Conservation (phyloP, 2,329 filamentous ascomycete species). For the Curvularia lunata region DNA sequence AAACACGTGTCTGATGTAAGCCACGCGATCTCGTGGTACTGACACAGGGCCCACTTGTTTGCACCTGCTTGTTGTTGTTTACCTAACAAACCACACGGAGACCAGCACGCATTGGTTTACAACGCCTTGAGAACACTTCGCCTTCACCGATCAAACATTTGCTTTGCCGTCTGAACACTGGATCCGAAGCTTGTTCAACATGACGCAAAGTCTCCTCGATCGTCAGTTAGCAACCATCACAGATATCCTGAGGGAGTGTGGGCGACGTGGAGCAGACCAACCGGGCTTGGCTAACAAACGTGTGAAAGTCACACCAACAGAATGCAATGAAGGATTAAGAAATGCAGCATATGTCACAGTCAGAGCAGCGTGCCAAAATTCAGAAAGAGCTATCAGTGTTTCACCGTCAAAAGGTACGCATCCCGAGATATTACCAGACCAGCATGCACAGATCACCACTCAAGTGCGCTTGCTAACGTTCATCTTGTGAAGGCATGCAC, state of each 20-base stretch:
- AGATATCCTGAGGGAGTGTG: constrained; percentile 23
- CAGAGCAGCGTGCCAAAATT: not conserved
- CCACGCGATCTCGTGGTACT: not conserved
- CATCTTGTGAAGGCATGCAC: not conserved
- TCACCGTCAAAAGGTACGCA: not conserved
- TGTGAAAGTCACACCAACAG: not conserved
- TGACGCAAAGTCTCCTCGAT: constrained; percentile 14
- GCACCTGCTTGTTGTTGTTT: not conserved
- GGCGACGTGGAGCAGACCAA: constrained; percentile 21
- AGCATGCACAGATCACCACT: not conserved
- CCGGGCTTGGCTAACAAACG: constrained; percentile 1
- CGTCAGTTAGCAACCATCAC: constrained; percentile 29
- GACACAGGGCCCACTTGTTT: not conserved
- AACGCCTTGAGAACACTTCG: not conserved
- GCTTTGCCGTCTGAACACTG: not conserved
- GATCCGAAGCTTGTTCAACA: not conserved
- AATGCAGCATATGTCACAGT: not conserved
- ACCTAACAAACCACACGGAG: not conserved
- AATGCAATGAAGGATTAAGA: not conserved
- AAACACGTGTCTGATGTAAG: not conserved
- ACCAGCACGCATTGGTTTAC: not conserved
- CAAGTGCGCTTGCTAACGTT: not conserved
- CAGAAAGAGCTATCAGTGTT: not conserved
- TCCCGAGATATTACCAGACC: not conserved
- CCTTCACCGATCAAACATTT: not conserved